A percentile compares a stretch with the other conserved stretches of the same genome.
Evolutionary conservation across 2,329 filamentous ascomycete species (phyloP).

Genomic region (Westerdykella aurantiaca): DNA sequence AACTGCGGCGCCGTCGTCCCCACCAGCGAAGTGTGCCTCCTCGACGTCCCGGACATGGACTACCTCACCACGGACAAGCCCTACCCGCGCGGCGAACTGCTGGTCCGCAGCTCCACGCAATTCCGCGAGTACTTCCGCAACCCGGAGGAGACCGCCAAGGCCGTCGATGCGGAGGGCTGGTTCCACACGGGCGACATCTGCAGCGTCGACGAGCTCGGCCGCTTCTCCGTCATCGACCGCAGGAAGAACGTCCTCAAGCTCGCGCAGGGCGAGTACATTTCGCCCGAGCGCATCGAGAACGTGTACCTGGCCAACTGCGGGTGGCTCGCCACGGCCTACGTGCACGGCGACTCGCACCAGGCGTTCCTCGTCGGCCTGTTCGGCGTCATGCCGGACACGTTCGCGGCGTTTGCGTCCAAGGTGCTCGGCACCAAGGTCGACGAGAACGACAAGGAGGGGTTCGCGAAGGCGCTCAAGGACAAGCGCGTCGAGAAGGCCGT

Average conservation of each 20-base stretch:
- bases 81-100: conserved; percentile 80
- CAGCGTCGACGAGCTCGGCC: conserved; percentile 75
- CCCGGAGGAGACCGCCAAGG: conserved; percentile 75
- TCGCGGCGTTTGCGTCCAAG: conserved; percentile 74
- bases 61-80: conserved; percentile 86
- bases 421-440: conserved; percentile 63
- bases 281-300: conserved; percentile 94
- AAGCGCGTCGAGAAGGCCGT: conserved; percentile 68
- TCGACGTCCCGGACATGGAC: conserved; percentile 89
- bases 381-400: conserved; percentile 77
- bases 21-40: conserved; percentile 68
- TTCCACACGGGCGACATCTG: conserved; percentile 95
- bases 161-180: conserved; percentile 84
- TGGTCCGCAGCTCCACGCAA: conserved; percentile 71
- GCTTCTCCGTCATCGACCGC: conserved; percentile 89
- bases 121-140: conserved; percentile 91
- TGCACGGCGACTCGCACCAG: conserved; percentile 84
- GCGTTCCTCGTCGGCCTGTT: conserved; percentile 80
- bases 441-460: conserved; percentile 58
- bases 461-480: conserved; percentile 63
- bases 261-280: conserved; percentile 95
- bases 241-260: conserved; percentile 99
- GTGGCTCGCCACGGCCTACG: conserved; percentile 73
- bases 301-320: conserved; percentile 78
- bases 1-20: conserved; percentile 73